These are phyloP conservation scores for Fulvia fulva DNA, from an alignment of 2,329 filamentous ascomycete genomes.

Conservation along the genomic window DNA sequence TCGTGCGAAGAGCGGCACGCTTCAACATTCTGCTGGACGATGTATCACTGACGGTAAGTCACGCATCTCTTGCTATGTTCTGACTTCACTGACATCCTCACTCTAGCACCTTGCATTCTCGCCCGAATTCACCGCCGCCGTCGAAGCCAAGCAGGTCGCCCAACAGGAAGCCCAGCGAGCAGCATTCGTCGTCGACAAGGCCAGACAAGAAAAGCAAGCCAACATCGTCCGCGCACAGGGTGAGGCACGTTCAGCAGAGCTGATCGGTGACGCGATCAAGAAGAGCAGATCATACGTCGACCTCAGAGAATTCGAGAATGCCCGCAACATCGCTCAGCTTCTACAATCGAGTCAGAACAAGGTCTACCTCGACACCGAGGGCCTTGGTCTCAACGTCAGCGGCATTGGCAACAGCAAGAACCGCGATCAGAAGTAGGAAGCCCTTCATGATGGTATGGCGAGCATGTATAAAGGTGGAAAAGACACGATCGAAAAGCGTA, in stretches of 20 bases:
- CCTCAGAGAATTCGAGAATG: conserved; percentile 97
- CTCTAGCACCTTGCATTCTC: conserved; percentile 63
- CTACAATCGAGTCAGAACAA: conserved; percentile 91
- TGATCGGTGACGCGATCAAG: conserved; percentile 99
- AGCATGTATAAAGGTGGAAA: neutral
- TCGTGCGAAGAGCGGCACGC: conserved; percentile 81
- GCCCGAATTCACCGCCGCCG: conserved; percentile 64
- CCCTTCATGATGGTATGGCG: neutral
- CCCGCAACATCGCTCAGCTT: conserved; percentile 78
- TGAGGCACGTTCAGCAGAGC: conserved; percentile 95
- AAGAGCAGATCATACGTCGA: conserved; percentile 97
- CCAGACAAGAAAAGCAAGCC: conserved; percentile 97
- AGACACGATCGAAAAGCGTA: neutral
- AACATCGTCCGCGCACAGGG: conserved; percentile 98
- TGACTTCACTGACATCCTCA: conserved; percentile 9
- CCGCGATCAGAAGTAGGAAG: conserved; percentile 3
- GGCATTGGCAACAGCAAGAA: conserved; percentile 25
- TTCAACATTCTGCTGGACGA: conserved; percentile 98
- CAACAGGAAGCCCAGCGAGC: conserved; percentile 94
- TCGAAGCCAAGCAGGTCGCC: conserved; percentile 66
- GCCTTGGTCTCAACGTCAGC: conserved; percentile 81
- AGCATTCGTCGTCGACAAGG: conserved; percentile 97
- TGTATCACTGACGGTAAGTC: conserved; percentile 73
- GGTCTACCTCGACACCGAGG: conserved; percentile 86
- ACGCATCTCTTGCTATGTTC: neutral